Conservation (phyloP, 306 rosid genomes). For the Sindora glabra region DNA sequence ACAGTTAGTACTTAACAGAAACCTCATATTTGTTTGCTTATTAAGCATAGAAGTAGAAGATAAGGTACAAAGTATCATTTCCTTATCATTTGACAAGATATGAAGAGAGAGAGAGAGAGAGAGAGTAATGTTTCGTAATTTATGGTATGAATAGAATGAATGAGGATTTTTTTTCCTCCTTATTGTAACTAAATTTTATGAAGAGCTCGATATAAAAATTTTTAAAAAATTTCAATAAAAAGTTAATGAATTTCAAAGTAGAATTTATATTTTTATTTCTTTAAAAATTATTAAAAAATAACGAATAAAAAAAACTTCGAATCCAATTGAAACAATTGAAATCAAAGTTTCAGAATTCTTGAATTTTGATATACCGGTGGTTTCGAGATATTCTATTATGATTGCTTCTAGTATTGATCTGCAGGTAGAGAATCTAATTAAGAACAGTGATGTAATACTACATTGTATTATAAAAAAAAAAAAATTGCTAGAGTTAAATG, state of each 20-base stretch:
- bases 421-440: conserved; percentile 52
- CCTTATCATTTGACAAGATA: conserved; percentile 6
- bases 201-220: too few relatives aligned
- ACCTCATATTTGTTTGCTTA: conserved; percentile 33
- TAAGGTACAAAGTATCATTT: conserved; percentile 21
- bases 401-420: conserved; percentile 34
- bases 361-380: conserved; percentile 25
- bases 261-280: too few relatives aligned
- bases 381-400: conserved; percentile 64
- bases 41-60: conserved; percentile 24
- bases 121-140: conserved; percentile 61
- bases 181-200: too few relatives aligned
- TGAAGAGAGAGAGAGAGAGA: conserved; percentile 8
- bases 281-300: too few relatives aligned
- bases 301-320: too few relatives aligned
- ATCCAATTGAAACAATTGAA: too few relatives aligned
- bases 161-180: too few relatives aligned
- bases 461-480: conserved; percentile 11
- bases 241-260: too few relatives aligned
- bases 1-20: conserved; percentile 39
- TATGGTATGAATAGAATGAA: too few relatives aligned
- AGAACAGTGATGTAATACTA: conserved; percentile 14
- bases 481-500: too few relatives aligned
- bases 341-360: conserved; percentile 28
- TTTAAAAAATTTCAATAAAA: too few relatives aligned